These are phyloP conservation scores for Nasturtium officinale DNA, from an alignment of 345 rosid species.

Conservation along the genomic window DNA sequence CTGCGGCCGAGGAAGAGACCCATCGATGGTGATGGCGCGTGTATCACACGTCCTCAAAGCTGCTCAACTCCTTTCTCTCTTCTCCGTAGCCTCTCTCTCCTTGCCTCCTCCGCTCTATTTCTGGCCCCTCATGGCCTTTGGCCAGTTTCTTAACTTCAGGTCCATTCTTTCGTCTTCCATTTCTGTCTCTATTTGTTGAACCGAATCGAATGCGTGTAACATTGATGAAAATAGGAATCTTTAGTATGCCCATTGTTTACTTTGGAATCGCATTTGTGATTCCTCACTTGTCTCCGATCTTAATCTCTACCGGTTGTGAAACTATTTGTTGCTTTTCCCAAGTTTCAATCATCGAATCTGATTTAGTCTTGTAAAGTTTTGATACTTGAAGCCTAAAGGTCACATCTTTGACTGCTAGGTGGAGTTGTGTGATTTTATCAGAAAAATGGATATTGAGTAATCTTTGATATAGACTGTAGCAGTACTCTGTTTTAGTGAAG, in stretches of 20 bases:
- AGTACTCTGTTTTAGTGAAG: neutral
- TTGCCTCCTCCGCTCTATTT: conserved; percentile 89
- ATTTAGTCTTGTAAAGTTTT: conserved; percentile 3
- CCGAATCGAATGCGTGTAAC: neutral
- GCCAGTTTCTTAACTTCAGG: conserved; percentile 97
- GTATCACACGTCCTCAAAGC: conserved; percentile 76
- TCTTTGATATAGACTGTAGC: neutral
- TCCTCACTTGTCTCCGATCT: neutral
- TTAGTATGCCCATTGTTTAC: neutral
- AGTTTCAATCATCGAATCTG: conserved; percentile 4
- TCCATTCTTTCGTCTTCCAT: neutral
- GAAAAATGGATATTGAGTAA: neutral
- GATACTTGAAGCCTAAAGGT: no score
- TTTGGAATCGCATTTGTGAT: neutral
- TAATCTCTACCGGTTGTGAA: conserved; percentile 10
- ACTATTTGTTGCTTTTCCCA: conserved; percentile 6
- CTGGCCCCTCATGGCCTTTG: conserved; percentile 85
- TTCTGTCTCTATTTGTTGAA: neutral
- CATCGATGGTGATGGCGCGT: conserved; percentile 72
- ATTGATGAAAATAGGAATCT: conserved; percentile 6
- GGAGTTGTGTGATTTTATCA: neutral
- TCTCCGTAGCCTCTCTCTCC: conserved; percentile 66
- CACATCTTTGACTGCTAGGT: conserved; percentile 15
- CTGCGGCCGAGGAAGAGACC: conserved; percentile 71
- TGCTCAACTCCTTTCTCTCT: conserved; percentile 70